Conservation (phyloP, 2,329 filamentous ascomycete species). For the Aureobasidium zeae region DNA sequence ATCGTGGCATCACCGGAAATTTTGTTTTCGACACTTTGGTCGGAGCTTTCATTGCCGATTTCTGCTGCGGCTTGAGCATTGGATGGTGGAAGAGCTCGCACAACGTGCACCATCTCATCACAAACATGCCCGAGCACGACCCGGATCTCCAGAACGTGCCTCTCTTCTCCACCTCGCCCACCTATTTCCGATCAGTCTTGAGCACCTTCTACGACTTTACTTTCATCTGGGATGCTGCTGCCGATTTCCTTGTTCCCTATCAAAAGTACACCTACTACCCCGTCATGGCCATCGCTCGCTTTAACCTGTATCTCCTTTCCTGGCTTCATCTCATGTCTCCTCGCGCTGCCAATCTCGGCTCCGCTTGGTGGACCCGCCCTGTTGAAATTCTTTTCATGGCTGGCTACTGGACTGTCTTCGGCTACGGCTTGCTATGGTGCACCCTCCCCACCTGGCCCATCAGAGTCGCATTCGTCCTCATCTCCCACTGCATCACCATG, state of each 20-base stretch:
- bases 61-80: slow-evolving; percentile 56
- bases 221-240: slow-evolving; percentile 68
- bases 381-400: slow-evolving; percentile 67
- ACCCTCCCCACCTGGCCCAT: slow-evolving; percentile 59
- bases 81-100: slow-evolving; percentile 64
- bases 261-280: slow-evolving; percentile 80
- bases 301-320: slow-evolving; percentile 77
- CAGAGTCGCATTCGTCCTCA: slow-evolving; percentile 60
- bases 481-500: slow-evolving; percentile 57
- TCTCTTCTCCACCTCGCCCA: slow-evolving; percentile 77
- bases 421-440: slow-evolving; percentile 69
- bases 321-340: slow-evolving; percentile 67
- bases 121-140: slow-evolving; percentile 48
- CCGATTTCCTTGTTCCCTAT: slow-evolving; percentile 59
- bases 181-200: slow-evolving; percentile 61
- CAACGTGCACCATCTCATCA: slow-evolving; percentile 59
- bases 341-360: slow-evolving; percentile 62
- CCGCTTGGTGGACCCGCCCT: slow-evolving; percentile 74
- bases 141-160: slow-evolving; percentile 55
- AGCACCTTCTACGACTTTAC: slow-evolving; percentile 77
- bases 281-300: slow-evolving; percentile 68
- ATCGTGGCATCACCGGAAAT: slow-evolving; percentile 52
- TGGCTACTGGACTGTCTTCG: slow-evolving; percentile 82
- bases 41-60: slow-evolving; percentile 54
- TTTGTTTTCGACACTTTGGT: slow-evolving; percentile 52